Evolutionary conservation across 139 green algal species (phyloP), one percentile per base, ranked within the genome.

Genomic region (Chlamydomonas sp.): DNA sequence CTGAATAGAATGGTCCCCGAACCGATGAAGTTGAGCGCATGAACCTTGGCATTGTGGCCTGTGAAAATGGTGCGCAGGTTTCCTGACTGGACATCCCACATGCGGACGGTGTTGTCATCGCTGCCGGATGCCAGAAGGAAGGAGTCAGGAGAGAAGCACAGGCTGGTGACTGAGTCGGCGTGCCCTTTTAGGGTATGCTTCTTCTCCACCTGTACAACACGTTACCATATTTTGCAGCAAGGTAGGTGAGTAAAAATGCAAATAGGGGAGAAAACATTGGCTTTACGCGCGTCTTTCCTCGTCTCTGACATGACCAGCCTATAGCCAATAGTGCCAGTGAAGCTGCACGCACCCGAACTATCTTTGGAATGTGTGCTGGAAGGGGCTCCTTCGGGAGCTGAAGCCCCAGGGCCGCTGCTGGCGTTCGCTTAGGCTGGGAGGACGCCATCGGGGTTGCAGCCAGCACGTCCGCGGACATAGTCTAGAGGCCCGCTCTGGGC

Each of bases 1-100:
- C 87, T 91, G 87, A 93, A 93, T 2, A 93, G 74, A 58, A 93
- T 93, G 49, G 90, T 93, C 16, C 90, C 90, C 3, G 74, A 88
- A 15, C 90, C 90, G 61, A 90, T 92, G 89, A 85, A 90, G 49
- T 85, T 75, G 12, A 93, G 87, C 0, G 86, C 84, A 60, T 88
- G 84, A 57, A 93, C 84, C 63, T 84, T 85, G 15, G 83, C 87
- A 58, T 85, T 82, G 84, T 93, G 90, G 9, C 90, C 90, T 20
- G 86, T 87, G 64, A 91, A 93, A 63, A 93, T 93, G 63, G 77
- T 91, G 64, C 81, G 85, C 68, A 93, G 69, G 75, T 89, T 89
- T 2, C 90, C 90, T 9, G 62, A 87, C 20, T 76, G 68, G 2
- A 82, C 74, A 67, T 93, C 90, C 90, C 90, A 93, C 71, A 91